A percentile compares a stretch with the other conserved stretches of the same genome.
These are phyloP conservation scores for Hymenoscyphus fraxineus DNA, from an alignment of 2,329 filamentous ascomycete genomes.

Conservation along the genomic window DNA sequence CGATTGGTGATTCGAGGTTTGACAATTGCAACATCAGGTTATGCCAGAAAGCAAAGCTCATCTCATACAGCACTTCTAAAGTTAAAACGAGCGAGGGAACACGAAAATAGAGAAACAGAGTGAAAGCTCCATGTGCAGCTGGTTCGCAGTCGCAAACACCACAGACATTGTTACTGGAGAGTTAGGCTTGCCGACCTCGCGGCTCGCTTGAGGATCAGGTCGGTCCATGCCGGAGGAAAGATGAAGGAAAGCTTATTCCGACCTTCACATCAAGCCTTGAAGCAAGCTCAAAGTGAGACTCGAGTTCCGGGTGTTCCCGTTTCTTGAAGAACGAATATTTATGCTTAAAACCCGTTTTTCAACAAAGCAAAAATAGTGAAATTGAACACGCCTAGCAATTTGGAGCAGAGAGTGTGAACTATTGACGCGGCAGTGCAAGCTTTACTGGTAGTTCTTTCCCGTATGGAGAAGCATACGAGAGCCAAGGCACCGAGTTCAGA, in stretches of 20 bases:
- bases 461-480: neutral
- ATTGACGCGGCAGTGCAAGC: neutral
- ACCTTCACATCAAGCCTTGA: neutral
- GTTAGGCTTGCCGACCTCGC: neutral
- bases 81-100: too few relatives aligned
- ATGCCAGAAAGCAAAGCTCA: too few relatives aligned
- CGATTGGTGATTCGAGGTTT: too few relatives aligned
- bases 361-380: neutral
- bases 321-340: neutral
- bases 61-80: too few relatives aligned
- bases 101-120: too few relatives aligned
- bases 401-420: neutral
- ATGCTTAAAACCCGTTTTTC: neutral
- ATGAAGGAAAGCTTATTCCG: neutral
- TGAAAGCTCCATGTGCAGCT: too few relatives aligned
- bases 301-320: neutral
- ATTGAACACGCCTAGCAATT: neutral
- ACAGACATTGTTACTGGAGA: too few relatives aligned
- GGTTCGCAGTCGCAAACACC: too few relatives aligned
- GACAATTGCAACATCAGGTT: too few relatives aligned
- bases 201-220: neutral
- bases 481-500: neutral
- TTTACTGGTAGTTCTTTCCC: neutral
- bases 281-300: neutral
- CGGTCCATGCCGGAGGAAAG: neutral